Conservation (phyloP, 2,329 filamentous ascomycete genomes). For the Dryadomyces sulphureus region DNA sequence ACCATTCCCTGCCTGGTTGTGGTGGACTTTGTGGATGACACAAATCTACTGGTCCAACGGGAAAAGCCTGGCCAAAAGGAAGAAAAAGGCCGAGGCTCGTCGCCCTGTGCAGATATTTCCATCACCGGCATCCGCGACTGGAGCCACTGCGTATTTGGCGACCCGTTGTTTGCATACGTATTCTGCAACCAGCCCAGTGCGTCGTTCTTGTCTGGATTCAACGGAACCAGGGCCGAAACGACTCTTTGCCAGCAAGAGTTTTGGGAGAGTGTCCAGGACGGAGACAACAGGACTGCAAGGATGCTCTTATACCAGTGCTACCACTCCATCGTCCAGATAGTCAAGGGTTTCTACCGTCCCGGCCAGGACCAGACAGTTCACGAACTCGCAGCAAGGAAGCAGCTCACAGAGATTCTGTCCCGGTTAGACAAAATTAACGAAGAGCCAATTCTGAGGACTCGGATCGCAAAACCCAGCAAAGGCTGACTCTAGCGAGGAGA, state of each 20-base stretch:
- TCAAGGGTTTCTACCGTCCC: conserved; percentile 40
- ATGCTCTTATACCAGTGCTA: conserved; percentile 44
- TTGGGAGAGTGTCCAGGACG: conserved; percentile 5
- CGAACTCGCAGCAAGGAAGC: conserved; percentile 38
- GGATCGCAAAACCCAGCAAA: conserved; percentile 21
- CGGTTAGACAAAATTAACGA: conserved; percentile 22
- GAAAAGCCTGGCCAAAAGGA: neutral
- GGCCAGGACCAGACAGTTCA: conserved; percentile 28
- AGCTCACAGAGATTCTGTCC: conserved; percentile 30
- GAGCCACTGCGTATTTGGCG: conserved; percentile 44
- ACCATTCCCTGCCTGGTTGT: conserved; percentile 35
- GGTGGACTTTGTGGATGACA: conserved; percentile 35
- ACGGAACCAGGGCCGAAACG: conserved; percentile 9
- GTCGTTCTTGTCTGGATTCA: conserved; percentile 33
- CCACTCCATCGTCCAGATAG: conserved; percentile 35
- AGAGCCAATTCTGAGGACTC: conserved; percentile 16
- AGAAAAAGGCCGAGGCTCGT: too few species aligned
- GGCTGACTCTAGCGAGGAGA: too few species aligned
- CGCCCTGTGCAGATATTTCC: conserved; percentile 12
- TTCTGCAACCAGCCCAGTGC: conserved; percentile 29
- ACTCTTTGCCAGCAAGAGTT: neutral
- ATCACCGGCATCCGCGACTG: conserved; percentile 42
- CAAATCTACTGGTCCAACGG: conserved; percentile 30
- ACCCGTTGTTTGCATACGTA: conserved; percentile 36
- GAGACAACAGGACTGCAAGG: conserved; percentile 23